Evolutionary conservation across 2,329 filamentous ascomycete genomes (phyloP).

Genomic region (Fusarium sp.): DNA sequence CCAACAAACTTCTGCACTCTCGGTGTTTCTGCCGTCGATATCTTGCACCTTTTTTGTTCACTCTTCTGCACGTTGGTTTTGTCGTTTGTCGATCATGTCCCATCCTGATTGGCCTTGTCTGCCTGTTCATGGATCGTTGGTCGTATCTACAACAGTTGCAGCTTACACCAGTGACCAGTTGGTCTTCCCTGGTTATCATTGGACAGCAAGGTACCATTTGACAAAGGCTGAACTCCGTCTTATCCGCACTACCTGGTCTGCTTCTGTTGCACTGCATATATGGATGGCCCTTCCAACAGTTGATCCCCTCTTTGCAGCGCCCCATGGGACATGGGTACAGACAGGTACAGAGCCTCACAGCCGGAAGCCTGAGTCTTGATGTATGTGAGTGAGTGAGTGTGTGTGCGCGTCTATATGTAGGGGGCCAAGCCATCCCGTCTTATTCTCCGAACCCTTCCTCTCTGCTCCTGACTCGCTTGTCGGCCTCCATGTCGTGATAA

Average conservation of each 20-base stretch:
- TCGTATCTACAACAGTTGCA: slow-evolving; percentile 11
- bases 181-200: slow-evolving; percentile 29
- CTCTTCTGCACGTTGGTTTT: slow-evolving; percentile 21
- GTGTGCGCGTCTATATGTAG: slow-evolving; percentile 39
- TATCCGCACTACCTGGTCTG: slow-evolving; percentile 28
- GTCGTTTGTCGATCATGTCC: slow-evolving; percentile 24
- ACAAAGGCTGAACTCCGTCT: slow-evolving; percentile 20
- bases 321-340: slow-evolving; percentile 17
- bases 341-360: slow-evolving; percentile 41
- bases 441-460: slow-evolving; percentile 17
- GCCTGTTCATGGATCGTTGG: slow-evolving; percentile 4
- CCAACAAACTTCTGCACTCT: slow-evolving; percentile 7
- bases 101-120: slow-evolving; percentile 26
- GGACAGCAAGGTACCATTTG: slow-evolving; percentile 17
- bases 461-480: slow-evolving; percentile 19
- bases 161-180: slow-evolving; percentile 24
- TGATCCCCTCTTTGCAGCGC: slow-evolving; percentile 25
- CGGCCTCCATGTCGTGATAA: slow-evolving; percentile 40
- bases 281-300: slow-evolving; percentile 35
- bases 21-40: neutral
- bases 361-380: slow-evolving; percentile 12
- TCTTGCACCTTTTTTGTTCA: slow-evolving; percentile 1
- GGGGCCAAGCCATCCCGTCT: slow-evolving; percentile 36
- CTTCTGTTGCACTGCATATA: slow-evolving; percentile 34
- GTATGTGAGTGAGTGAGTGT: neutral